Evolutionary conservation across 2,329 filamentous ascomycete genomes (phyloP).

Genomic region (Scolecobasidium constrictum): DNA sequence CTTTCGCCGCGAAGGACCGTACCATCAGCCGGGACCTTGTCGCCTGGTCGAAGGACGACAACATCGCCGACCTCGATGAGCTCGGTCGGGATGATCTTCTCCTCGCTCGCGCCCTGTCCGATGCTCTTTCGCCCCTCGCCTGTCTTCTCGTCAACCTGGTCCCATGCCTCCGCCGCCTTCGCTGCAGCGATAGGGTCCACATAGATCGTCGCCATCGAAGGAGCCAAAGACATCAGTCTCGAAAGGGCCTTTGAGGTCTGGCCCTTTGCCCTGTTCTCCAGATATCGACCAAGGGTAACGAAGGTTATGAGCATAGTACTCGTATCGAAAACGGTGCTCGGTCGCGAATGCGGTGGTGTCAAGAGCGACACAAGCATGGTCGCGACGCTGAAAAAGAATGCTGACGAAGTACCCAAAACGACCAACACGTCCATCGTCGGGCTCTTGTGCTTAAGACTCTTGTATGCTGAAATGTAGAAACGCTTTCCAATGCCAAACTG

Average conservation of each 20-base stretch:
- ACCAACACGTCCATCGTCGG: constrained; percentile 98
- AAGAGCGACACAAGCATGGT: constrained; percentile 76
- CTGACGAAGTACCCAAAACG: constrained; percentile 83
- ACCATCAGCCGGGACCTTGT: constrained; percentile 94
- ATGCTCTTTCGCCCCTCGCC: constrained; percentile 26
- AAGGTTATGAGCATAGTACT: constrained; percentile 98
- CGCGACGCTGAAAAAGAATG: constrained; percentile 89
- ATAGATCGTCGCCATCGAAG: constrained; percentile 95
- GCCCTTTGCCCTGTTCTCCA: constrained; percentile 92
- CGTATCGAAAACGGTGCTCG: constrained; percentile 89
- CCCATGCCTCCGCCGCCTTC: constrained; percentile 77
- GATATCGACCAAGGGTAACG: constrained; percentile 77
- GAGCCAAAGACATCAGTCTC: constrained; percentile 86
- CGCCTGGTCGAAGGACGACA: constrained; percentile 83
- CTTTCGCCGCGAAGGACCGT: constrained; percentile 79
- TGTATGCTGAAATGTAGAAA: constrained; percentile 90
- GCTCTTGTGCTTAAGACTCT: constrained; percentile 78
- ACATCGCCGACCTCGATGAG: constrained; percentile 89
- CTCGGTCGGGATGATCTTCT: constrained; percentile 83
- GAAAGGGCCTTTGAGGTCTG: constrained; percentile 93
- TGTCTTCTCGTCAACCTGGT: constrained; percentile 27
- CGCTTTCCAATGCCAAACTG: constrained; percentile 94
- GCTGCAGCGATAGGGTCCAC: constrained; percentile 86
- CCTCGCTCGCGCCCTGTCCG: constrained; percentile 52
- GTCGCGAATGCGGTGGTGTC: constrained; percentile 64